Percentiles rank a stretch among this genome's conserved stretches.
Conservation (phyloP, 257 asterid genomes). For the Nicotiana noctiflora region DNA sequence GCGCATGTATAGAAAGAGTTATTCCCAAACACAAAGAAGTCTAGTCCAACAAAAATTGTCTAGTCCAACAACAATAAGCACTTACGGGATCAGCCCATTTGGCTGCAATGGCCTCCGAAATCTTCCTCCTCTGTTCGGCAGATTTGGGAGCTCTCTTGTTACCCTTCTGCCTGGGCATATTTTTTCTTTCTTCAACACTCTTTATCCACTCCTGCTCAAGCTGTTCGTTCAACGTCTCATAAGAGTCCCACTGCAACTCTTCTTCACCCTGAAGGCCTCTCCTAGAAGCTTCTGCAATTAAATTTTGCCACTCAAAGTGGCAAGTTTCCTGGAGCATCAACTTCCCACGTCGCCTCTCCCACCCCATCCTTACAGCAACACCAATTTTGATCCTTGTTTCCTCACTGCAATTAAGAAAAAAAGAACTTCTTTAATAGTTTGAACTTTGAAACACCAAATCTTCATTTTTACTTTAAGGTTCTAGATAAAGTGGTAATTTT, state of each 20-base stretch:
- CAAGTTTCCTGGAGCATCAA: conserved; percentile 77
- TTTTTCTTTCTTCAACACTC: conserved; percentile 60
- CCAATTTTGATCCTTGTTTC: conserved; percentile 81
- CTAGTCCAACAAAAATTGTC: not conserved
- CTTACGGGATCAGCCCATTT: conserved; percentile 98
- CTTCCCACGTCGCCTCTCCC: conserved; percentile 79
- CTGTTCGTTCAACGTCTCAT: conserved; percentile 43
- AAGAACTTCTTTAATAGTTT: not conserved
- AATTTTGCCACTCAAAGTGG: conserved; percentile 69
- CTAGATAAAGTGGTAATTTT: not conserved
- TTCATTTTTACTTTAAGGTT: not conserved
- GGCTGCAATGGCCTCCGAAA: conserved; percentile 80
- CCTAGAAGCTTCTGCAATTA: conserved; percentile 64
- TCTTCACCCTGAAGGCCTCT: conserved; percentile 68
- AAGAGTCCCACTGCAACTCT: conserved; percentile 78
- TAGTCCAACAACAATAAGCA: not conserved
- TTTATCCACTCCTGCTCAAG: conserved; percentile 58
- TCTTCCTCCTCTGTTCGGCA: conserved; percentile 82
- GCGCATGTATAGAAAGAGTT: not conserved
- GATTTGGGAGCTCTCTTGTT: conserved; percentile 89
- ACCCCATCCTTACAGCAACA: conserved; percentile 72
- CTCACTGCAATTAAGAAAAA: conserved; percentile 31
- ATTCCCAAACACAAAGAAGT: not conserved
- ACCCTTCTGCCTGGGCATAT: conserved; percentile 41
- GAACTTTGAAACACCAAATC: not conserved